phyloP scores from a whole-genome alignment of 2,329 filamentous ascomycete genomes.

The Fusarium sp. region DNA sequence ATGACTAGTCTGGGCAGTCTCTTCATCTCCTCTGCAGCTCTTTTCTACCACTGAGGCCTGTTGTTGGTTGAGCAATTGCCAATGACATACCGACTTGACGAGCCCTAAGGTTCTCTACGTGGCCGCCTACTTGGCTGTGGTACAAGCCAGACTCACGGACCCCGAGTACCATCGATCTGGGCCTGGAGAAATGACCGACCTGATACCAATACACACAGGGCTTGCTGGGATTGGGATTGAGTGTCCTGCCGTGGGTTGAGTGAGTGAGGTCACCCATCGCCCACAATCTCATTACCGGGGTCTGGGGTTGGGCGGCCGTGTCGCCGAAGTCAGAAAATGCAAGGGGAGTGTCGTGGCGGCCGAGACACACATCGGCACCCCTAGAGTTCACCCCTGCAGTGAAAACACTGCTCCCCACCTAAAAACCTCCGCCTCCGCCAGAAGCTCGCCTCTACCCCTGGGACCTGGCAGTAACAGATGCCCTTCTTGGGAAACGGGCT shows the following conservation, averaged over 20 bases:
- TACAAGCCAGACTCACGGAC: constrained; percentile 10
- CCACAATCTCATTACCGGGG: constrained; percentile 22
- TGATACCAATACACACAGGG: constrained; percentile 26
- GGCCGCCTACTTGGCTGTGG: constrained; percentile 8
- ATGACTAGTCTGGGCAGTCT: constrained; percentile 1
- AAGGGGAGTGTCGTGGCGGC: constrained; percentile 32
- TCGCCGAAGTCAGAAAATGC: constrained; percentile 12
- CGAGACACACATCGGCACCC: constrained; percentile 37
- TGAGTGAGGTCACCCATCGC: constrained; percentile 21
- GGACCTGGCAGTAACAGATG: constrained; percentile 34
- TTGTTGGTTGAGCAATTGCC: constrained; percentile 22
- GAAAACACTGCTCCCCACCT: constrained; percentile 32
- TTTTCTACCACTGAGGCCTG: neutral
- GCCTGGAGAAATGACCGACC: constrained; percentile 26
- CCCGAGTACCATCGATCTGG: constrained; percentile 5
- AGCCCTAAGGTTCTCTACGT: neutral
- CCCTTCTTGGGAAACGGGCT: constrained; percentile 26
- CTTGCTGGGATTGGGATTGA: constrained; percentile 17
- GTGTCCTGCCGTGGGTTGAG: constrained; percentile 5
- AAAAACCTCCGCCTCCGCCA: constrained; percentile 34
- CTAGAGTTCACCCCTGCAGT: constrained; percentile 22
- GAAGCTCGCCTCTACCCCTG: constrained; percentile 41
- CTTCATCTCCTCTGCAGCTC: constrained; percentile 20
- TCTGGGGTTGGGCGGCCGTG: constrained; percentile 24
- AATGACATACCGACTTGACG: constrained; percentile 13